phyloP scores from a whole-genome alignment of 768 basidiomycete genomes.

The Panus rudis region DNA sequence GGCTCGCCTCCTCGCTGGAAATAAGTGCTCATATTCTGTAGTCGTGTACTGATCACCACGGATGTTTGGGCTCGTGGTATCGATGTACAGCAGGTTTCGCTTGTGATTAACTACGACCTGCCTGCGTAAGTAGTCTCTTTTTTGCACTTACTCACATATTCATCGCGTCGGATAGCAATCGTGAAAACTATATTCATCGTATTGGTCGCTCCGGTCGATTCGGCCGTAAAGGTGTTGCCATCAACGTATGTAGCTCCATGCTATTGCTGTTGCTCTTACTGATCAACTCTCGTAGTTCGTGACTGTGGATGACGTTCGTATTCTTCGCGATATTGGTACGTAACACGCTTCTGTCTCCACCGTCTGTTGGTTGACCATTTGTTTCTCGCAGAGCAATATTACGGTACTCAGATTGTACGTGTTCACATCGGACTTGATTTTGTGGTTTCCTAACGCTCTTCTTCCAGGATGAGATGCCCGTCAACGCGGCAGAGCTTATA shows the following conservation, averaged over 20 bases:
- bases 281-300: constrained; percentile 53
- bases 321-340: constrained; percentile 93
- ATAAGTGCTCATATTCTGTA: constrained; percentile 22
- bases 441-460: constrained; percentile 16
- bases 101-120: constrained; percentile 96
- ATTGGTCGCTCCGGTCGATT: constrained; percentile 99
- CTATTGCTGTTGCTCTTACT: background rate
- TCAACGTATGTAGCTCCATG: constrained; percentile 63
- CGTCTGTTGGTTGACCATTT: background rate
- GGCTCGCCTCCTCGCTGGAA: constrained; percentile 4
- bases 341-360: constrained; percentile 7
- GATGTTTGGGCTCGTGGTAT: constrained; percentile 98
- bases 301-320: constrained; percentile 92
- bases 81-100: constrained; percentile 95
- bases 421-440: constrained; percentile 3
- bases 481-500: constrained; percentile 96
- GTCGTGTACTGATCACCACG: constrained; percentile 91
- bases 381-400: constrained; percentile 74
- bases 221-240: constrained; percentile 98
- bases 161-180: constrained; percentile 48
- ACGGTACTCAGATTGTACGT: constrained; percentile 86
- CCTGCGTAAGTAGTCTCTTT: constrained; percentile 63
- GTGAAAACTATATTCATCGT: constrained; percentile 99
- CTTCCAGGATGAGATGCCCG: constrained; percentile 92
- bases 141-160: background rate